Percentiles rank a stretch among this genome's conserved stretches.
Evolutionary conservation across 495 filamentous ascomycete species (phyloP).

Genomic region (Aspergillus asperescens): DNA sequence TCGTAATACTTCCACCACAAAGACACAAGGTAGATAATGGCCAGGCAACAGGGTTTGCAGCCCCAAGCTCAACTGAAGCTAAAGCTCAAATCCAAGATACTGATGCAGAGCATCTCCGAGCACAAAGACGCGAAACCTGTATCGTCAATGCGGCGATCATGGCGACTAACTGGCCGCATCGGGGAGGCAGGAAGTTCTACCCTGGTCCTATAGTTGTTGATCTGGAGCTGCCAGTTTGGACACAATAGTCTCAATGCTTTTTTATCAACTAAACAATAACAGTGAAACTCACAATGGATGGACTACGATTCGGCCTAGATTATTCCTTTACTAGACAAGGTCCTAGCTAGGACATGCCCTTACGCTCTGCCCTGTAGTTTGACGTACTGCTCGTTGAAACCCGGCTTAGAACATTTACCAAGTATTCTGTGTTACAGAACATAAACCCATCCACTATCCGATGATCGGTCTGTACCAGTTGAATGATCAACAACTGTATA

Average conservation of each 20-base stretch:
- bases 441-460: too few species aligned
- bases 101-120: not conserved
- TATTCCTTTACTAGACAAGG: too few species aligned
- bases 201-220: slow-evolving; percentile 73
- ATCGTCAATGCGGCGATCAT: slow-evolving; percentile 73
- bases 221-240: slow-evolving; percentile 62
- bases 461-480: too few species aligned
- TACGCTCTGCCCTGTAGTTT: too few species aligned
- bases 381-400: too few species aligned
- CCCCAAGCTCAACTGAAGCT: not conserved
- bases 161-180: slow-evolving; percentile 60
- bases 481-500: too few species aligned
- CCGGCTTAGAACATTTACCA: too few species aligned
- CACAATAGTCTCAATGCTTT: not conserved
- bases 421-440: too few species aligned
- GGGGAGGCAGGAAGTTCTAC: slow-evolving; percentile 55
- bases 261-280: too few species aligned
- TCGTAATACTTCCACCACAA: slow-evolving; percentile 1
- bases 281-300: too few species aligned
- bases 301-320: too few species aligned
- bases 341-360: too few species aligned
- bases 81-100: not conserved
- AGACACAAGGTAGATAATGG: slow-evolving; percentile 1
- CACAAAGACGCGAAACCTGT: slow-evolving; percentile 61
- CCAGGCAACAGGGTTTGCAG: slow-evolving; percentile 12